phyloP scores from a whole-genome alignment of 2,329 filamentous ascomycete species.

The Alternaria arbusti region DNA sequence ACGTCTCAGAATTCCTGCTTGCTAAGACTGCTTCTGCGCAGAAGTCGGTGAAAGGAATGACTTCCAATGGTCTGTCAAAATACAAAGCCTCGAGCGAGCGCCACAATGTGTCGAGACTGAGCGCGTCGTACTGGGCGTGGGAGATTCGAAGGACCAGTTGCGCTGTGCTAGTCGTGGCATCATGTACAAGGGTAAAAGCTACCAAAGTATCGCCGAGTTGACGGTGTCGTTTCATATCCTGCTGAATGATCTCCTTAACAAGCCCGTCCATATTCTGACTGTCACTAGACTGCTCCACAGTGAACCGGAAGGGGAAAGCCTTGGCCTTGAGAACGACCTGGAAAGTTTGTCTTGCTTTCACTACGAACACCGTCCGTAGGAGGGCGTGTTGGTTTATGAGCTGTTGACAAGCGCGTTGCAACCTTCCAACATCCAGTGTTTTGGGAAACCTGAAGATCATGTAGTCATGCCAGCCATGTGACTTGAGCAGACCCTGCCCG shows the following conservation, averaged over 20 bases:
- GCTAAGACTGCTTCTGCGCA: neutral
- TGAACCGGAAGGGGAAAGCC: slow-evolving; percentile 2
- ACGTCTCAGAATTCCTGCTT: neutral
- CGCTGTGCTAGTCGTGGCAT: neutral
- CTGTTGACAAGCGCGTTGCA: neutral
- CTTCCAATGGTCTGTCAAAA: neutral
- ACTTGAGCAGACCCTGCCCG: slow-evolving; percentile 1
- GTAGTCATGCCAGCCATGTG: slow-evolving; percentile 9
- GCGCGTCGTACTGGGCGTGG: slow-evolving; percentile 4
- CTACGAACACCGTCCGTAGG: neutral
- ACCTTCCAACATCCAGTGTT: neutral
- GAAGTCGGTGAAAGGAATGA: slow-evolving; percentile 1
- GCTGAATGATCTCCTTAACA: neutral
- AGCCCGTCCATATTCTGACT: neutral
- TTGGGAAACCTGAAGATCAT: slow-evolving; percentile 5
- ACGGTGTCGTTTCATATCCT: neutral
- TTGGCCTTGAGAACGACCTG: neutral
- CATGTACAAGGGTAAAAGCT: neutral
- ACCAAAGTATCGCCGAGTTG: slow-evolving; percentile 2
- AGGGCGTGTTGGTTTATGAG: neutral
- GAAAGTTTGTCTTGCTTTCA: slow-evolving; percentile 1
- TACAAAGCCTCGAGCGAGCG: slow-evolving; percentile 1
- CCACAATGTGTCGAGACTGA: slow-evolving; percentile 4
- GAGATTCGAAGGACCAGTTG: slow-evolving; percentile 5
- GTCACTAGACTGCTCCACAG: neutral